Conservation (phyloP, 345 rosid species). For the Populus ilicifolia region DNA sequence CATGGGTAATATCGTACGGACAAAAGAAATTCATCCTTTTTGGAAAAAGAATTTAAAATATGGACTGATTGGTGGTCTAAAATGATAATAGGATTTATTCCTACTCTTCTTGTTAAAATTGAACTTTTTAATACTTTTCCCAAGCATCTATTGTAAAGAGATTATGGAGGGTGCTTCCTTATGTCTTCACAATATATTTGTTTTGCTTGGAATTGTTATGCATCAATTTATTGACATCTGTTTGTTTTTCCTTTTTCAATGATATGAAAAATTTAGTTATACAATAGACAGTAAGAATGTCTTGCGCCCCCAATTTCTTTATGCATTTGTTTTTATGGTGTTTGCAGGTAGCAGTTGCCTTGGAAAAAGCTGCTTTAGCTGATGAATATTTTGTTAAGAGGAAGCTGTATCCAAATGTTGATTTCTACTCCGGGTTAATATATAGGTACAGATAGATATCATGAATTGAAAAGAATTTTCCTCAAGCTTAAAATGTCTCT, state of each 20-base stretch:
- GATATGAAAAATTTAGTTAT: not conserved
- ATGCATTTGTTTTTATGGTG: slow-evolving; percentile 5
- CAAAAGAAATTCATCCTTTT: too few relatives aligned
- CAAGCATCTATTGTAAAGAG: too few relatives aligned
- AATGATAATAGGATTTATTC: too few relatives aligned
- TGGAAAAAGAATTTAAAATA: too few relatives aligned
- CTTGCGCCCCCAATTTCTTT: not conserved
- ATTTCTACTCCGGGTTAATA: slow-evolving; percentile 94
- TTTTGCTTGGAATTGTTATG: not conserved
- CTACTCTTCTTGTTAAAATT: too few relatives aligned
- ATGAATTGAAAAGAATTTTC: not conserved
- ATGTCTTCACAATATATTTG: not conserved
- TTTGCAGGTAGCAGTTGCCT: slow-evolving; percentile 83
- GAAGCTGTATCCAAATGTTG: slow-evolving; percentile 94
- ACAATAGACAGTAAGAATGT: not conserved
- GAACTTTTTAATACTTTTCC: too few relatives aligned
- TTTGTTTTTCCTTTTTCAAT: not conserved
- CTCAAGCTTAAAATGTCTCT: slow-evolving; percentile 4
- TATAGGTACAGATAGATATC: slow-evolving; percentile 50
- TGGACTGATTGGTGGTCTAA: too few relatives aligned
- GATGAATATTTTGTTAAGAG: slow-evolving; percentile 90
- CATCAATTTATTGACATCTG: not conserved
- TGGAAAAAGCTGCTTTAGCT: slow-evolving; percentile 93
- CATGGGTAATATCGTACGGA: too few relatives aligned
- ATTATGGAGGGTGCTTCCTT: not conserved